These are phyloP conservation scores for Candida ponderosae DNA, from an alignment of 805 yeast genomes.

Conservation along the genomic window DNA sequence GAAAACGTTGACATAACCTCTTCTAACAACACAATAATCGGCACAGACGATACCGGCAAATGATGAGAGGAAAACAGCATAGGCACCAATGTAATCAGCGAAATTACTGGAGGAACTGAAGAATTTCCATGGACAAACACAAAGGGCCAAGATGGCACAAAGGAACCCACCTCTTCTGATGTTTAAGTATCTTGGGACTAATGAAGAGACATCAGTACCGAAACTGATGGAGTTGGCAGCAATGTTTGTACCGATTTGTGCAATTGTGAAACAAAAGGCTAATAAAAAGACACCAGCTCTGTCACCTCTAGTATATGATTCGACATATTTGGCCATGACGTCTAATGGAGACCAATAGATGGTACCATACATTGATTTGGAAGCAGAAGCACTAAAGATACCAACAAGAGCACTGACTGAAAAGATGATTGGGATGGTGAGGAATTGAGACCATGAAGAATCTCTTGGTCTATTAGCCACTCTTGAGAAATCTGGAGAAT, in stretches of 20 bases:
- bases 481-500: conserved; percentile 80
- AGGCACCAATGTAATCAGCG: conserved; percentile 74
- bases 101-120: conserved; percentile 62
- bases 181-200: conserved; percentile 53
- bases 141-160: conserved; percentile 64
- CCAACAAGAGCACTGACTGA: conserved; percentile 75
- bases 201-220: conserved; percentile 61
- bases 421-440: conserved; percentile 64
- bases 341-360: conserved; percentile 83
- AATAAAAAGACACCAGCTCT: conserved; percentile 75
- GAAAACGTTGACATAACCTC: conserved; percentile 56
- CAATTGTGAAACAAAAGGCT: conserved; percentile 58
- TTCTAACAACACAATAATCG: conserved; percentile 66
- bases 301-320: conserved; percentile 43
- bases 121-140: conserved; percentile 77
- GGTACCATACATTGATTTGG: conserved; percentile 50
- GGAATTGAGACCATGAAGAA: conserved; percentile 40
- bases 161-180: conserved; percentile 67
- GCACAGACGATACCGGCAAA: conserved; percentile 71
- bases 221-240: conserved; percentile 62
- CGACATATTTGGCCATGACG: conserved; percentile 57
- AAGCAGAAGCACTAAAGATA: conserved; percentile 68
- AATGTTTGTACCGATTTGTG: conserved; percentile 71
- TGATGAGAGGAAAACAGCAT: conserved; percentile 74
- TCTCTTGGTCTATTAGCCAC: conserved; percentile 48